Conservation (phyloP, 2,329 filamentous ascomycete species). For the Eurotiales sp. region DNA sequence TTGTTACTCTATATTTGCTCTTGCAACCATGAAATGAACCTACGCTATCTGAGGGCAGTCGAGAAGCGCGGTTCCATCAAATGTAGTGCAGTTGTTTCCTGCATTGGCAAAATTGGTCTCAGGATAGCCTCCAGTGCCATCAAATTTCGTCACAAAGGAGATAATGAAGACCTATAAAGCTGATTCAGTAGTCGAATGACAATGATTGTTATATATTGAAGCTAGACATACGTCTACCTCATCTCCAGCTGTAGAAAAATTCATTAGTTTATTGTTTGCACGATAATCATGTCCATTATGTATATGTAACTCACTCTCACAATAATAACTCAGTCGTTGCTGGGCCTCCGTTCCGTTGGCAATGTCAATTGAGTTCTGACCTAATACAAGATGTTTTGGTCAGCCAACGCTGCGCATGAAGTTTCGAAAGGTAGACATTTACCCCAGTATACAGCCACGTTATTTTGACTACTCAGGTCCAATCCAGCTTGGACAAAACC, state of each 20-base stretch:
- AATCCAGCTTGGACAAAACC: conserved; percentile 37
- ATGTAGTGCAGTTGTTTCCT: conserved; percentile 57
- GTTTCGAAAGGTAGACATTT: conserved; percentile 12
- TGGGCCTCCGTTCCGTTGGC: conserved; percentile 50
- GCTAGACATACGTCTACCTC: conserved; percentile 2
- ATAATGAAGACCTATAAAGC: conserved; percentile 58
- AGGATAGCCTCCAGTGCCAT: conserved; percentile 46
- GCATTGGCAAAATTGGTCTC: conserved; percentile 63
- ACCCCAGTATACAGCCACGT: conserved; percentile 65
- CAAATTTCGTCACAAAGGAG: conserved; percentile 59
- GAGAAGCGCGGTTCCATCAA: conserved; percentile 54
- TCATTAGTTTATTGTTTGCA: background rate
- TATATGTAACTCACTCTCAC: conserved; percentile 37
- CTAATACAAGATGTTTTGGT: background rate
- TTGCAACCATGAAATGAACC: conserved; percentile 25
- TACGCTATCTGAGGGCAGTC: conserved; percentile 64
- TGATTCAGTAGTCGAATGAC: background rate
- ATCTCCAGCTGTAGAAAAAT: conserved; percentile 52
- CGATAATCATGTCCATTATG: no score
- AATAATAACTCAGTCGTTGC: conserved; percentile 56
- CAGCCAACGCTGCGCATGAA: background rate
- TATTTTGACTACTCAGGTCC: conserved; percentile 43
- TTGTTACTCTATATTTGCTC: no score
- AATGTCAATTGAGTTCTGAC: conserved; percentile 58
- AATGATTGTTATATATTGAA: background rate